Percentiles rank a stretch among this genome's conserved stretches.
Conservation (phyloP, 2,329 filamentous ascomycete genomes). For the Pseudophaeomoniella oleicola region DNA sequence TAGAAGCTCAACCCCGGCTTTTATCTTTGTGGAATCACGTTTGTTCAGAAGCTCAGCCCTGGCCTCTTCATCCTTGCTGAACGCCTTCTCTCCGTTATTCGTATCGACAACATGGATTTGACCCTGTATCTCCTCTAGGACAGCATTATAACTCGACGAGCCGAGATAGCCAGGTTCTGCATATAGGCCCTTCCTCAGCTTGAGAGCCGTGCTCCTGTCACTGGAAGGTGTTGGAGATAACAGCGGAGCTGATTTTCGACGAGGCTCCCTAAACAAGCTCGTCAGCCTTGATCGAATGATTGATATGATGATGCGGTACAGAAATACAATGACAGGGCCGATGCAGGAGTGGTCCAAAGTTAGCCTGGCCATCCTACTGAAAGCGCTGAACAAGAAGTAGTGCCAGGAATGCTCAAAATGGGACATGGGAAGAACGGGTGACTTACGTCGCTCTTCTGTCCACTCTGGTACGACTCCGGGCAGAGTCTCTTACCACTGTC, state of each 20-base stretch:
- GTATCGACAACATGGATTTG: conserved; percentile 1
- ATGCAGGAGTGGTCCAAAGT: too few relatives aligned
- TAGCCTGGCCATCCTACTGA: too few relatives aligned
- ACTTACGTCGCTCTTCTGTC: conserved; percentile 1
- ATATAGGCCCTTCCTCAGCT: not conserved
- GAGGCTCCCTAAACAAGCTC: not conserved
- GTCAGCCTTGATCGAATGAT: not conserved
- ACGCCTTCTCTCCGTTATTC: not conserved
- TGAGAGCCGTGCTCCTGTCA: not conserved
- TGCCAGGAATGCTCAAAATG: not conserved
- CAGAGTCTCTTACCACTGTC: not conserved
- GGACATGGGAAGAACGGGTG: not conserved
- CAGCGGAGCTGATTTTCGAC: not conserved
- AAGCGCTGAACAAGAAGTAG: too few relatives aligned
- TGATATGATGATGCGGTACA: not conserved
- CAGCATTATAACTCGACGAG: conserved; percentile 10
- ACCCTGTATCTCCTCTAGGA: conserved; percentile 7
- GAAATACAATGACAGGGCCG: not conserved
- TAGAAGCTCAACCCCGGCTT: not conserved
- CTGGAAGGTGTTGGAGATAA: not conserved
- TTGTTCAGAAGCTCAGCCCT: not conserved
- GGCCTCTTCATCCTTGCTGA: not conserved
- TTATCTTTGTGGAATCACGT: not conserved
- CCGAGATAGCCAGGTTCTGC: conserved; percentile 9
- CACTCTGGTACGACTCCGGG: not conserved